Evolutionary conservation across 768 basidiomycete species (phyloP).

Genomic region (Epithele typhae): DNA sequence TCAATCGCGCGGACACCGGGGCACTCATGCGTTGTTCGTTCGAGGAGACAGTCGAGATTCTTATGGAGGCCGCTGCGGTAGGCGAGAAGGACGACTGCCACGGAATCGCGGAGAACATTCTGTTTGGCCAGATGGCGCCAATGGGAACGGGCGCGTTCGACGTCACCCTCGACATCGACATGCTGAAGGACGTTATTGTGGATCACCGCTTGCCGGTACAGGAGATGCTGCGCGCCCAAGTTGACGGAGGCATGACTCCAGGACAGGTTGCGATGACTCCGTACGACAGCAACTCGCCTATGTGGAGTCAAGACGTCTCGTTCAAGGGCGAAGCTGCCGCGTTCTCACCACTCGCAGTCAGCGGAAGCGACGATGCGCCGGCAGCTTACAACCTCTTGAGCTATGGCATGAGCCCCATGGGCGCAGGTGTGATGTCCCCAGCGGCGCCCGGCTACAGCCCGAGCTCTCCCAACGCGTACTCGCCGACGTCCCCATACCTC

Average conservation of each 20-base stretch:
- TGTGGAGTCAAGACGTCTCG: constrained; percentile 63
- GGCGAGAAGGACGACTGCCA: constrained; percentile 99
- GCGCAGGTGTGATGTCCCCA: constrained; percentile 86
- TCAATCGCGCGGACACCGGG: constrained; percentile 98
- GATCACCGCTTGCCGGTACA: constrained; percentile 91
- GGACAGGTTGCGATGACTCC: constrained; percentile 95
- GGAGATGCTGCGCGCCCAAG: constrained; percentile 64
- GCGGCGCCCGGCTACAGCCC: constrained; percentile 86
- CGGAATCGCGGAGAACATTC: constrained; percentile 97
- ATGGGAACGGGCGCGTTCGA: constrained; percentile 99
- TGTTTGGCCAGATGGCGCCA: constrained; percentile 99
- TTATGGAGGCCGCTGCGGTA: constrained; percentile 97
- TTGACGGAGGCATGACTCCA: constrained; percentile 87
- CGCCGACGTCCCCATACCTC: constrained; percentile 87
- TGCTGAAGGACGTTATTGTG: constrained; percentile 97
- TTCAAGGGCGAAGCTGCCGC: constrained; percentile 85
- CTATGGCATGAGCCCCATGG: constrained; percentile 83
- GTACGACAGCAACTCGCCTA: constrained; percentile 88
- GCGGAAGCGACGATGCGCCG: constrained; percentile 68
- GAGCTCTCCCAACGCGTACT: constrained; percentile 85
- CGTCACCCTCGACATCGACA: constrained; percentile 92
- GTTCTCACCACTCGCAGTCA: constrained; percentile 92
- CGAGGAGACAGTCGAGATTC: constrained; percentile 98
- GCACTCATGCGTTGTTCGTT: constrained; percentile 98
- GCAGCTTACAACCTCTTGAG: constrained; percentile 50